Percentiles rank a stretch among this genome's conserved stretches.
These are phyloP conservation scores for Zasmidium cellare DNA, from an alignment of 2,329 filamentous ascomycete genomes.

Conservation along the genomic window DNA sequence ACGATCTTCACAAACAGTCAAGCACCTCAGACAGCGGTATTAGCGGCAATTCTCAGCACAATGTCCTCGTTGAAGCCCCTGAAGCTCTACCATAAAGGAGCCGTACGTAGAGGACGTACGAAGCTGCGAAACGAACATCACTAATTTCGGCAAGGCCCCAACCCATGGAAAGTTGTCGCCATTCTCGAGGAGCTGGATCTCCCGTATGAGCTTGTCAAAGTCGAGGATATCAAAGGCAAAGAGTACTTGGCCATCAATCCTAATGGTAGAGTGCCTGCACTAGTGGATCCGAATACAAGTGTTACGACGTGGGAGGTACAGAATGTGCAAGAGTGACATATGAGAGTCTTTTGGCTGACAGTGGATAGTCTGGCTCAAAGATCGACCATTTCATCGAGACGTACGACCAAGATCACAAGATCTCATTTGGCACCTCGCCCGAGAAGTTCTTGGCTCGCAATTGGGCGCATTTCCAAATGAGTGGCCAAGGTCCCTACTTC, in stretches of 20 bases:
- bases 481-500: slow-evolving; percentile 38
- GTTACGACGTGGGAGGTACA: slow-evolving; percentile 50
- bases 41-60: too few species aligned
- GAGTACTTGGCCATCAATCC: slow-evolving; percentile 42
- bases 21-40: too few species aligned
- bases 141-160: slow-evolving; percentile 12
- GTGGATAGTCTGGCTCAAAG: slow-evolving; percentile 31
- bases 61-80: too few species aligned
- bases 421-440: slow-evolving; percentile 28
- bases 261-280: slow-evolving; percentile 43
- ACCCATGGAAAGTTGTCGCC: slow-evolving; percentile 12
- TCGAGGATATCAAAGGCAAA: slow-evolving; percentile 29
- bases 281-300: slow-evolving; percentile 47
- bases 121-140: too few species aligned
- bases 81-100: too few species aligned
- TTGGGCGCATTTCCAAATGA: slow-evolving; percentile 37
- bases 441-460: slow-evolving; percentile 30
- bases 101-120: too few species aligned
- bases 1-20: too few species aligned
- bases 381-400: slow-evolving; percentile 34
- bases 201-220: slow-evolving; percentile 10
- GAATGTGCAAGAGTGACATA: background rate
- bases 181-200: slow-evolving; percentile 11
- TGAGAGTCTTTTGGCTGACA: background rate
- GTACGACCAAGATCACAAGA: slow-evolving; percentile 34